phyloP scores from a whole-genome alignment of 164 flowering plant species.

The Vitis rupestris region DNA sequence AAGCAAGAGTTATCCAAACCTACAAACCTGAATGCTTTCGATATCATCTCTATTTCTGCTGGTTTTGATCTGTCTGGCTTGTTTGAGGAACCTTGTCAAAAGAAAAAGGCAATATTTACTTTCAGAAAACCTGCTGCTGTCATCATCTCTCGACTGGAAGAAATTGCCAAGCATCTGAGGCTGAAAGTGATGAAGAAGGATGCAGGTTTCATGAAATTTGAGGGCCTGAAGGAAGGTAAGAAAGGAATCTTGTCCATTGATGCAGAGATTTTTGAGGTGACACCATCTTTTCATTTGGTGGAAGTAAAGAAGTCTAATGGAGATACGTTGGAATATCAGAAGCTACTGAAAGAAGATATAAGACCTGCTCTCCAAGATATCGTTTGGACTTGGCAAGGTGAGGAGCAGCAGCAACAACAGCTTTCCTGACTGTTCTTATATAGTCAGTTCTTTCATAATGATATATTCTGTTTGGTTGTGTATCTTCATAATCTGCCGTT shows the following conservation, averaged over 20 bases:
- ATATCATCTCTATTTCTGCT: constrained; percentile 70
- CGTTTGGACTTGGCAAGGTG: constrained; percentile 81
- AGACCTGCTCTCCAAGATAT: constrained; percentile 77
- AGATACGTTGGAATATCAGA: constrained; percentile 72
- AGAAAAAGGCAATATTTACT: constrained; percentile 58
- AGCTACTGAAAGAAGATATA: constrained; percentile 47
- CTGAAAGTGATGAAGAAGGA: constrained; percentile 54
- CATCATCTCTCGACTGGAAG: constrained; percentile 72
- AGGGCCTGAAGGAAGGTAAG: constrained; percentile 56
- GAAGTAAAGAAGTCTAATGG: constrained; percentile 74
- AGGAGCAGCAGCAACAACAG: constrained; percentile 25
- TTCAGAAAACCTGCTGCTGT: constrained; percentile 46
- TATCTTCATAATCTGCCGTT: background rate
- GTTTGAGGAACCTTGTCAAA: constrained; percentile 40
- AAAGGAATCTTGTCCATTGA: constrained; percentile 66
- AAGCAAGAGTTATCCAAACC: constrained; percentile 35
- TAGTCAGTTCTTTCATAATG: background rate
- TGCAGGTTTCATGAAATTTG: constrained; percentile 54
- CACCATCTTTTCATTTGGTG: constrained; percentile 60
- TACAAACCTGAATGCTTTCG: constrained; percentile 69
- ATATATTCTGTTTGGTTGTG: background rate
- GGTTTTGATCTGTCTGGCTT: constrained; percentile 81
- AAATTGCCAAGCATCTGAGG: constrained; percentile 44
- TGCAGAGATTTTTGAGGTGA: constrained; percentile 76
- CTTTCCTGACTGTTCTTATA: constrained; percentile 2